Evolutionary conservation across 495 filamentous ascomycete genomes (phyloP).

Genomic region (Penicillium crystallinum): DNA sequence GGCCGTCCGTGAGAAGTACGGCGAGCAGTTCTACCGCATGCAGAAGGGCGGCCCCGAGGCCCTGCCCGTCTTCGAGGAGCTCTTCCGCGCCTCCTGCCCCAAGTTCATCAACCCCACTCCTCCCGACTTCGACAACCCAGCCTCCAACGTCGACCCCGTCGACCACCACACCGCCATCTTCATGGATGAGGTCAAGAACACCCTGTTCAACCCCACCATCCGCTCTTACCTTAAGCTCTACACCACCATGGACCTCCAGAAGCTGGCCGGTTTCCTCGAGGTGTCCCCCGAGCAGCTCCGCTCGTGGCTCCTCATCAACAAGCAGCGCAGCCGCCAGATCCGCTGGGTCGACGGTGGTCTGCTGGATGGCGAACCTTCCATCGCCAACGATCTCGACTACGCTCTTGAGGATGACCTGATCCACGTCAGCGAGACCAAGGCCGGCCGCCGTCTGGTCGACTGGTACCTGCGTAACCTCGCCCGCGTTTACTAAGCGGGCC

Average conservation of each 20-base stretch:
- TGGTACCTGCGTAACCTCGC: constrained; percentile 98
- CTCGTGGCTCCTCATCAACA: constrained; percentile 89
- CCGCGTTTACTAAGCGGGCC: constrained; percentile 70
- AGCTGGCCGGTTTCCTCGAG: constrained; percentile 94
- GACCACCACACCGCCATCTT: constrained; percentile 96
- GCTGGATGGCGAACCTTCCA: constrained; percentile 86
- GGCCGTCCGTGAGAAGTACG: constrained; percentile 95
- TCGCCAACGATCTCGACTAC: constrained; percentile 91
- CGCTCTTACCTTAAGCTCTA: constrained; percentile 98
- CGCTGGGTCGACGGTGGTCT: constrained; percentile 88
- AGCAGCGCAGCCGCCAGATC: constrained; percentile 94
- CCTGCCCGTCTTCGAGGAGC: constrained; percentile 92
- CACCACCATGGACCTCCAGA: constrained; percentile 98
- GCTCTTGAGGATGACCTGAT: constrained; percentile 96
- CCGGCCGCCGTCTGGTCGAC: constrained; percentile 91
- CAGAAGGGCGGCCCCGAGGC: constrained; percentile 93
- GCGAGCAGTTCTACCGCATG: constrained; percentile 90
- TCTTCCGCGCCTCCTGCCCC: constrained; percentile 92
- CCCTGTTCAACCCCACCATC: constrained; percentile 83
- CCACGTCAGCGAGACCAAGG: constrained; percentile 97
- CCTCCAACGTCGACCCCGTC: constrained; percentile 90
- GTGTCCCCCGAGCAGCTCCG: constrained; percentile 88
- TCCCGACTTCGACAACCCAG: constrained; percentile 93
- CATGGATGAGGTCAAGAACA: constrained; percentile 99
- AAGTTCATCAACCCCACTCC: constrained; percentile 98